Evolutionary conservation across 1,139 yeast genomes (phyloP), one percentile per base, ranked within the genome.

Genomic region (Pichia sp.): DNA sequence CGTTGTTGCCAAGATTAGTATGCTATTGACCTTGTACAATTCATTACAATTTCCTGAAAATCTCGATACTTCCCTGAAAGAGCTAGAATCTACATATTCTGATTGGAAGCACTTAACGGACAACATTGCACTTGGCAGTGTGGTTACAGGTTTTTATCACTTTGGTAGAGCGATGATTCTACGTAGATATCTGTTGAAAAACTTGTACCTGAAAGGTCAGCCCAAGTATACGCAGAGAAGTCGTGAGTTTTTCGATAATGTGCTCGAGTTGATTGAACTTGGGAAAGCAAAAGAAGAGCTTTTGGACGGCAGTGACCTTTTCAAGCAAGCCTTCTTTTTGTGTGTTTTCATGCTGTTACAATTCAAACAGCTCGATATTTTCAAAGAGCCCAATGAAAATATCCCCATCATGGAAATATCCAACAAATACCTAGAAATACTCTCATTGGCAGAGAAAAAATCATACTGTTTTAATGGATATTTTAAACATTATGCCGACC

Each of bases 1-100:
- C 56, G 84, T 87, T 84, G 88, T 87, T 16, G 87, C 90, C 52
- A 93, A 87, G 66, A 80, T 87, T 49, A 79, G 84, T 8, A 74
- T 86, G 13, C 76, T 84, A 52, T 71, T 83, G 47, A 75, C 85
- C 19, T 72, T 88, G 2, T 86, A 86, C 68, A 84, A 81, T 60
- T 85, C 78, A 64, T 73, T 84, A 46, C 88, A 84, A 52, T 57
- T 62, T 54, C 57, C 60, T 45, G 59, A 65, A 63, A 31, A 69
- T 62, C 45, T 64, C 15, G 60, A 55, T 1, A 51, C 49, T 8
- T 62, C 66, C 11, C 42, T 59, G 29, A 60, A 57, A 45, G 67
- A 64, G 15, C 47, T 64, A 15, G 57, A 57, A 23, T 55, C 61
- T 3, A 52, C 62, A 4, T 60, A 59, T 47, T 43, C 53, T 3